Evolutionary conservation across 352 stramenopile genomes (phyloP).

Genomic region (Globisporangium acanthophoron): DNA sequence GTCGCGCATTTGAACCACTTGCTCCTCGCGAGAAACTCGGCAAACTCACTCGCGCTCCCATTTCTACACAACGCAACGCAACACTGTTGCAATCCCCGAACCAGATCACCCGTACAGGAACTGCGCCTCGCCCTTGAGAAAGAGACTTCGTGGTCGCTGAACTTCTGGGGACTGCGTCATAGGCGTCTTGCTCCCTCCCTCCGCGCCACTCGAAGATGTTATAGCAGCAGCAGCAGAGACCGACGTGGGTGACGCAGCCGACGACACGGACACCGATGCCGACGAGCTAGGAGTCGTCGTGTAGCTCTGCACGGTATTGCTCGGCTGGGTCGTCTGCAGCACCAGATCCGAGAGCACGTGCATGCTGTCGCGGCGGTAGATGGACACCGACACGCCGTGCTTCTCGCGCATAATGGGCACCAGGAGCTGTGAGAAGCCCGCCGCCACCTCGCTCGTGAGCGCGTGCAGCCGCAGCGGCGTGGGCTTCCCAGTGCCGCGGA

Average conservation of each 20-base stretch:
- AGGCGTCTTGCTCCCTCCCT: constrained; percentile 6
- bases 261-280: neutral
- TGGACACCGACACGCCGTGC: constrained; percentile 53
- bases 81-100: neutral
- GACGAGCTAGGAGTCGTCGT: constrained; percentile 8
- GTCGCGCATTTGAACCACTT: too few relatives aligned
- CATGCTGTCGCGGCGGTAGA: constrained; percentile 50
- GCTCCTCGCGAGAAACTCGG: too few relatives aligned
- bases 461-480: constrained; percentile 35
- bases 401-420: constrained; percentile 62
- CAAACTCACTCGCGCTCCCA: neutral
- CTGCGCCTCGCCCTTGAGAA: constrained; percentile 38
- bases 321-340: constrained; percentile 23
- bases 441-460: constrained; percentile 46
- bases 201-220: constrained; percentile 12
- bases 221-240: constrained; percentile 1
- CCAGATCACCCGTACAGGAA: constrained; percentile 40
- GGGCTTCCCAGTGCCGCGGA: constrained; percentile 39
- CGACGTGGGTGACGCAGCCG: neutral
- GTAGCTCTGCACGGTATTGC: constrained; percentile 20
- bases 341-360: constrained; percentile 60
- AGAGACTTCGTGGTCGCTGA: constrained; percentile 15
- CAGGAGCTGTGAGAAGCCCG: constrained; percentile 60
- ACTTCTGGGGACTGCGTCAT: constrained; percentile 12
- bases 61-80: neutral